These are phyloP conservation scores for Ailanthus altissimus DNA, from an alignment of 345 rosid genomes.

Conservation along the genomic window DNA sequence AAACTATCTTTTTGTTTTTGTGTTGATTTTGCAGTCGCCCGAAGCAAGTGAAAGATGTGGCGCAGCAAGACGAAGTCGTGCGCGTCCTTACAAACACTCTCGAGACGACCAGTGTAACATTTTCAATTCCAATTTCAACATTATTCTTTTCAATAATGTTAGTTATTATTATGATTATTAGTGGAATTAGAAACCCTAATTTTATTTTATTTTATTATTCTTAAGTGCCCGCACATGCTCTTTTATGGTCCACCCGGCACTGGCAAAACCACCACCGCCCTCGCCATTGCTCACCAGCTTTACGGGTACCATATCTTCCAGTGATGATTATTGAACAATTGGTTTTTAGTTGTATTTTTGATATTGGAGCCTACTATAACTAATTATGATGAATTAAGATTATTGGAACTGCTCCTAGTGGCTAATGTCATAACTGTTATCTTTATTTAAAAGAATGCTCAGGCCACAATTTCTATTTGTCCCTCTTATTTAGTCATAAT, in stretches of 20 bases:
- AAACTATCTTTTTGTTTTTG: no score
- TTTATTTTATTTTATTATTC: constrained; percentile 7
- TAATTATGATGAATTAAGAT: no score
- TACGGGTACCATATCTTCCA: constrained; percentile 53
- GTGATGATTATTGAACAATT: background rate
- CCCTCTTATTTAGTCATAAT: constrained; percentile 18
- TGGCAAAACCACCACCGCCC: constrained; percentile 93
- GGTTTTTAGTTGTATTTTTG: background rate
- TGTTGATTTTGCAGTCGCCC: no score
- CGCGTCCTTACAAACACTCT: constrained; percentile 96
- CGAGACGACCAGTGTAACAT: constrained; percentile 65
- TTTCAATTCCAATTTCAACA: background rate
- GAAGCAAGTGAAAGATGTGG: no score
- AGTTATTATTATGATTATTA: background rate
- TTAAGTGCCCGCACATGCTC: constrained; percentile 94
- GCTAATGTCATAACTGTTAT: no score
- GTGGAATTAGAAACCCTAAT: constrained; percentile 33
- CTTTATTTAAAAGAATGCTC: background rate
- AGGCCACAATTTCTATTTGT: background rate
- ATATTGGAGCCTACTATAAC: no score
- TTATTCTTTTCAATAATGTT: background rate
- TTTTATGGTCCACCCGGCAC: constrained; percentile 99
- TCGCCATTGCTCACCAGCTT: constrained; percentile 93
- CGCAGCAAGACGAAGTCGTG: constrained; percentile 99
- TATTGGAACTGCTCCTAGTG: no score